Evolutionary conservation across 2,329 filamentous ascomycete species (phyloP), one percentile per base, ranked within the genome.

Genomic region (Plenodomus biglobosus): DNA sequence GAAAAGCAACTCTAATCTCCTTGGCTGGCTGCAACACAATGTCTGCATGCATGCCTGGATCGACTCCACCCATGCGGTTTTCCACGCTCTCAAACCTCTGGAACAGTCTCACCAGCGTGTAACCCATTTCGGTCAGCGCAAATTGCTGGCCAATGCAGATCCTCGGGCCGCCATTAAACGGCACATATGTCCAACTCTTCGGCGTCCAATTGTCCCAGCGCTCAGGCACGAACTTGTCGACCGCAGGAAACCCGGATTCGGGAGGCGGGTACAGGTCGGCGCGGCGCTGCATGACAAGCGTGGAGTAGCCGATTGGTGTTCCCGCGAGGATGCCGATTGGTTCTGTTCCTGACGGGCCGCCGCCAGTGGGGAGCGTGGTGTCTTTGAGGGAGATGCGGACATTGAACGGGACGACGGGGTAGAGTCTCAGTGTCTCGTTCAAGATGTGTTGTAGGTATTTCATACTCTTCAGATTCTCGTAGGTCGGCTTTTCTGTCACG

Each of bases 401-500:
- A 56, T 80, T 79, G 68, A 74, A 78, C 1, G 77, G 77, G 2
- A 79, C 76, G 3, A 76, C 71, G 2, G 77, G 77, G 52, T 78
- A 79, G 16, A 79, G 63, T 8, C 77, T 73, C 4, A 80, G 64
- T 1, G 63, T 64, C 39, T 70, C 68, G 52, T 71, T 70, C 1
- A 72, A 38, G 24, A 70, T 61, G 48, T 71, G 65, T 37, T 67
- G 62, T 6, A 70, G 81, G 69, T 92, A 96, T 62, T 87, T 86
- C 90, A 96, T 95, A 56, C 80, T 80, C 77, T 95, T 96, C 50
- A 96, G 79, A 65, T 96, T 83, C 11, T 83, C 80, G 69, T 95
- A 96, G 0, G 86, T 90, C 8, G 76, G 77, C 3, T 78, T 73
- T 5, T 78, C 73, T 13, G 82, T 75, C 6, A 80, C 70, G 1